Conservation (phyloP, 2,329 filamentous ascomycete species). For the Aspergillus pseudonomiae region DNA sequence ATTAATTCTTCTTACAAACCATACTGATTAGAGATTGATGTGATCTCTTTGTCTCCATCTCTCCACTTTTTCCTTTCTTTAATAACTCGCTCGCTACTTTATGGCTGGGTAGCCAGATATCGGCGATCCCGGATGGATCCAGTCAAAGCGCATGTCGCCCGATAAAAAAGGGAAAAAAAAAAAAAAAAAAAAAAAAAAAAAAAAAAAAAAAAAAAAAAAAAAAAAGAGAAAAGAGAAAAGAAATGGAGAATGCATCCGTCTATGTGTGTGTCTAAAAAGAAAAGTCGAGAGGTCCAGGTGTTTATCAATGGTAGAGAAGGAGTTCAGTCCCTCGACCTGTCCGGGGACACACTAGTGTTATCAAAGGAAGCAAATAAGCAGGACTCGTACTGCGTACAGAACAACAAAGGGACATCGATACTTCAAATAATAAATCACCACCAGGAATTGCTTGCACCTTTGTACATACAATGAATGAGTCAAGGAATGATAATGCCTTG, state of each 20-base stretch:
- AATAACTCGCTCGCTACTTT: neutral
- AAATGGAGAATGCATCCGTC: neutral
- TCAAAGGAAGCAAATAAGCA: neutral
- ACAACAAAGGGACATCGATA: neutral
- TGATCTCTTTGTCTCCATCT: neutral
- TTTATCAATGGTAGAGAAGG: no score
- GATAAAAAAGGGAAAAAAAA: neutral
- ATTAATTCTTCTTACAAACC: neutral
- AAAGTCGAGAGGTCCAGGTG: neutral
- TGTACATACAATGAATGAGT: neutral
- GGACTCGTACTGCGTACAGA: neutral
- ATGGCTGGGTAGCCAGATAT: neutral
- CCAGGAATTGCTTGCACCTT: neutral
- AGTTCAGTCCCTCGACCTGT: neutral
- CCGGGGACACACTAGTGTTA: neutral
- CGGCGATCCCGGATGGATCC: neutral
- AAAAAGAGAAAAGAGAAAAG: no score
- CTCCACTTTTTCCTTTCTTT: neutral
- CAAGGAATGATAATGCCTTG: constrained; percentile 6
- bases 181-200: no score
- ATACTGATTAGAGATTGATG: neutral
- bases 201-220: no score
- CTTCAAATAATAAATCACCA: neutral
- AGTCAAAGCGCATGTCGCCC: neutral
- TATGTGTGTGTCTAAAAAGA: neutral